Evolutionary conservation across 441 rosid genomes (phyloP).

Genomic region (Pelargonium australe): DNA sequence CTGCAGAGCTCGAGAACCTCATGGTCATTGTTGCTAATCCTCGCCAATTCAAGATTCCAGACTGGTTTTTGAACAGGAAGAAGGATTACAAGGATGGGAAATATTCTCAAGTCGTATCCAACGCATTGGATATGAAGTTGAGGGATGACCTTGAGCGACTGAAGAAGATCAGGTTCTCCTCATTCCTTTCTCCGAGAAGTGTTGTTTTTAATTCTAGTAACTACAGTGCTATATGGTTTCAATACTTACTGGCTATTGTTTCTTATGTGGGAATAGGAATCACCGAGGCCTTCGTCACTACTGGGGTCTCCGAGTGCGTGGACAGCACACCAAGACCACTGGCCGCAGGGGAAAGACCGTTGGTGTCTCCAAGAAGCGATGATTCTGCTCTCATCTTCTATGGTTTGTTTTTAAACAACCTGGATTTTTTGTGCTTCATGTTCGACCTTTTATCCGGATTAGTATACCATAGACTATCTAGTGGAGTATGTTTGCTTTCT

Average conservation of each 20-base stretch:
- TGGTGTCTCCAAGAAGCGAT: background rate
- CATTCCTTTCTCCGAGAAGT: background rate
- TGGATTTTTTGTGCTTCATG: no score
- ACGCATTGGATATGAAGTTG: slow-evolving; percentile 29
- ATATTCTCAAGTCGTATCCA: slow-evolving; percentile 30
- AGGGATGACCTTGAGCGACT: slow-evolving; percentile 28
- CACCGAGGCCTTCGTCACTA: slow-evolving; percentile 28
- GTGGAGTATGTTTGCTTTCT: no score
- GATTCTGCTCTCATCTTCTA: background rate
- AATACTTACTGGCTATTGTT: background rate
- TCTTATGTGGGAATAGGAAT: slow-evolving; percentile 17
- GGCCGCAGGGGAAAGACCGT: slow-evolving; percentile 1
- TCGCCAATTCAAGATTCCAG: slow-evolving; percentile 27
- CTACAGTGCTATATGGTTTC: background rate
- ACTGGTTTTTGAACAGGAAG: slow-evolving; percentile 30
- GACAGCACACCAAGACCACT: slow-evolving; percentile 23
- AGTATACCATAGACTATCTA: no score
- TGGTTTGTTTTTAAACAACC: no score
- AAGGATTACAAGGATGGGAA: slow-evolving; percentile 30
- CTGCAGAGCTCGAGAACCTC: slow-evolving; percentile 29
- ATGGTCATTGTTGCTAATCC: slow-evolving; percentile 27
- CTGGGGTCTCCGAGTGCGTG: slow-evolving; percentile 29
- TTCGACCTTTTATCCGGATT: no score
- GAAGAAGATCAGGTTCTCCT: slow-evolving; percentile 27
- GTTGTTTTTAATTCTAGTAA: background rate